phyloP scores from a whole-genome alignment of 2,329 filamentous ascomycete species.

The Trichophyton mentagrophytes region DNA sequence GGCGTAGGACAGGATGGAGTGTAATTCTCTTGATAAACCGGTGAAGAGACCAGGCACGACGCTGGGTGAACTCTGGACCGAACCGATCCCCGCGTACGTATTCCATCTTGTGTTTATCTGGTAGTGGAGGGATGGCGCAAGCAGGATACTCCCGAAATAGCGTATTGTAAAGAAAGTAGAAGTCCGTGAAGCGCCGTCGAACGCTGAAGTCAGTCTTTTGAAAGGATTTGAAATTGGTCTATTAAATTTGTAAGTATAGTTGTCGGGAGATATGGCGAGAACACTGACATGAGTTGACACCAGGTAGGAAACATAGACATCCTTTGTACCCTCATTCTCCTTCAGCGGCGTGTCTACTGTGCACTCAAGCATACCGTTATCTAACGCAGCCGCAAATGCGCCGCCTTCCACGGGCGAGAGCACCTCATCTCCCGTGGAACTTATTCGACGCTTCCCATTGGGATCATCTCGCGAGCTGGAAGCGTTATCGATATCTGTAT shows the following conservation, averaged over 20 bases:
- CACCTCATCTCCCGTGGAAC: slow-evolving; percentile 32
- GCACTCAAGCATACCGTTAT: slow-evolving; percentile 67
- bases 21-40: slow-evolving; percentile 79
- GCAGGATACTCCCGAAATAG: slow-evolving; percentile 78
- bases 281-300: slow-evolving; percentile 69
- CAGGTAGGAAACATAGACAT: slow-evolving; percentile 90
- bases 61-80: slow-evolving; percentile 77
- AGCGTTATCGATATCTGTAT: slow-evolving; percentile 27
- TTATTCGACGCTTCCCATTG: slow-evolving; percentile 39
- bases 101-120: slow-evolving; percentile 98
- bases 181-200: slow-evolving; percentile 91
- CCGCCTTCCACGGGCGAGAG: slow-evolving; percentile 41
- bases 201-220: slow-evolving; percentile 66
- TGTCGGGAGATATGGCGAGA: slow-evolving; percentile 10
- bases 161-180: slow-evolving; percentile 89
- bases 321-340: slow-evolving; percentile 92
- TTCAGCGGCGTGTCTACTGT: slow-evolving; percentile 73
- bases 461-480: slow-evolving; percentile 24
- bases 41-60: slow-evolving; percentile 78
- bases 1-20: slow-evolving; percentile 76
- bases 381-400: slow-evolving; percentile 52
- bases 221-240: slow-evolving; percentile 93
- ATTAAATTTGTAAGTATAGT: slow-evolving; percentile 7
- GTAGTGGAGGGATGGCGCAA: slow-evolving; percentile 83
- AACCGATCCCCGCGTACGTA: slow-evolving; percentile 96